phyloP scores from a whole-genome alignment of 495 filamentous ascomycete species.

The Hypoxylon fragiforme region DNA sequence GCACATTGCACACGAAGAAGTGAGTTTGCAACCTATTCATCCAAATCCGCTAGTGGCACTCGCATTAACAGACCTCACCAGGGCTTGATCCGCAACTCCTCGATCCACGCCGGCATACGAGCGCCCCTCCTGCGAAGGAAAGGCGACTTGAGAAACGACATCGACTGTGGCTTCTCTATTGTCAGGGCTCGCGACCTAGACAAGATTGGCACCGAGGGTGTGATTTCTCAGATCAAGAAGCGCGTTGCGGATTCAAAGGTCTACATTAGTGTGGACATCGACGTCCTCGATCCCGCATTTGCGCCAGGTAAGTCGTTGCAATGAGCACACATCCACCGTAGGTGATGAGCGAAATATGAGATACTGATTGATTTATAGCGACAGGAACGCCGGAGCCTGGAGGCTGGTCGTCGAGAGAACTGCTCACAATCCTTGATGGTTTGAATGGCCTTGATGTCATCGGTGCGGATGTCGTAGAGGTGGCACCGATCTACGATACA shows the following conservation, averaged over 20 bases:
- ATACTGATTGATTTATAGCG: conserved; percentile 42
- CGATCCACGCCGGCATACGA: conserved; percentile 84
- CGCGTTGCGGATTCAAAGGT: conserved; percentile 75
- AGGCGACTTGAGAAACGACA: conserved; percentile 79
- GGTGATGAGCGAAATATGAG: background rate
- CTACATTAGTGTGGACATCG: conserved; percentile 87
- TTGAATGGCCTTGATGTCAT: conserved; percentile 73
- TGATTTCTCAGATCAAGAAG: conserved; percentile 74
- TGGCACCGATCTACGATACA: conserved; percentile 70
- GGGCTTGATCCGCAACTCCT: conserved; percentile 77
- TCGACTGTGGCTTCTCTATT: conserved; percentile 78
- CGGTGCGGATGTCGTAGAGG: conserved; percentile 79
- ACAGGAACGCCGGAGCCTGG: conserved; percentile 89
- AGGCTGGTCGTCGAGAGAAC: conserved; percentile 81
- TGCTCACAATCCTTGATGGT: conserved; percentile 50
- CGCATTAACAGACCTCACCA: conserved; percentile 54
- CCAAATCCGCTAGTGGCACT: too few species aligned
- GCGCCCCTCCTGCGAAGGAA: conserved; percentile 68
- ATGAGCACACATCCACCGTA: background rate
- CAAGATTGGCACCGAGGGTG: conserved; percentile 67
- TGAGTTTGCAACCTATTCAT: too few species aligned
- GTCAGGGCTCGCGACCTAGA: conserved; percentile 85
- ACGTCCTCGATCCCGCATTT: conserved; percentile 78
- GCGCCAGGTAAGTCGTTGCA: conserved; percentile 38
- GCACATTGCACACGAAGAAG: conserved; percentile 52